These are phyloP conservation scores for Ogataea glucozyma DNA, from an alignment of 805 yeast genomes.

Conservation along the genomic window DNA sequence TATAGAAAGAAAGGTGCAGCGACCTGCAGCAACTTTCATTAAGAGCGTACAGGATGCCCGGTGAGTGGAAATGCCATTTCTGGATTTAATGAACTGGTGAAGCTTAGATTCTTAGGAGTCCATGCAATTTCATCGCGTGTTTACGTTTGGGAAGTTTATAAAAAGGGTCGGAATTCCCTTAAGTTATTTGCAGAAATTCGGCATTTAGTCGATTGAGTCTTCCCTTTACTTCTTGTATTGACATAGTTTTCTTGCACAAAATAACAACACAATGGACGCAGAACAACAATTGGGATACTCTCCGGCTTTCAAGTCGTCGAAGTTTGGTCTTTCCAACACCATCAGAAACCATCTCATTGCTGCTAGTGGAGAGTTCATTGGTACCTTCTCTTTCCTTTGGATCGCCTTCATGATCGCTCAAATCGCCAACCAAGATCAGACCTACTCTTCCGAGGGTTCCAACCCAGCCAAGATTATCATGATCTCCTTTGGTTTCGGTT, in stretches of 20 bases:
- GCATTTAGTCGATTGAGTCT: background rate
- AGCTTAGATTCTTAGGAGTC: background rate
- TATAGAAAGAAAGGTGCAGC: slow-evolving; percentile 6
- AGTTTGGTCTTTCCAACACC: slow-evolving; percentile 42
- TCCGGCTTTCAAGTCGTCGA: slow-evolving; percentile 38
- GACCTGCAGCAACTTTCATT: slow-evolving; percentile 4
- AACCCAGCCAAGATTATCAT: slow-evolving; percentile 67
- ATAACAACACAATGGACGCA: slow-evolving; percentile 32
- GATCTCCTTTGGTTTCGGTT: slow-evolving; percentile 87
- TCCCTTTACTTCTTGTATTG: background rate
- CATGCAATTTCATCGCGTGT: slow-evolving; percentile 3
- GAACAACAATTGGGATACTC: slow-evolving; percentile 44
- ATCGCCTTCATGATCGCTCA: slow-evolving; percentile 81
- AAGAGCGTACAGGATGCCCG: slow-evolving; percentile 4
- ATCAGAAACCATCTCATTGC: slow-evolving; percentile 65
- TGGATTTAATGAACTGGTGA: background rate
- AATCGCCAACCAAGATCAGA: slow-evolving; percentile 57
- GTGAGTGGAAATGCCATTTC: slow-evolving; percentile 4
- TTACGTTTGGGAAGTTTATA: background rate
- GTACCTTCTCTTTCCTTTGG: slow-evolving; percentile 84
- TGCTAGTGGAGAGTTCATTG: slow-evolving; percentile 77
- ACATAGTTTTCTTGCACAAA: background rate
- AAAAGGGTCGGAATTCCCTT: background rate
- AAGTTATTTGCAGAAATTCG: background rate
- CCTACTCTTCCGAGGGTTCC: slow-evolving; percentile 34